These are phyloP conservation scores for Dothideomycetes sp. DNA, from an alignment of 2,329 filamentous ascomycete species.

Conservation along the genomic window DNA sequence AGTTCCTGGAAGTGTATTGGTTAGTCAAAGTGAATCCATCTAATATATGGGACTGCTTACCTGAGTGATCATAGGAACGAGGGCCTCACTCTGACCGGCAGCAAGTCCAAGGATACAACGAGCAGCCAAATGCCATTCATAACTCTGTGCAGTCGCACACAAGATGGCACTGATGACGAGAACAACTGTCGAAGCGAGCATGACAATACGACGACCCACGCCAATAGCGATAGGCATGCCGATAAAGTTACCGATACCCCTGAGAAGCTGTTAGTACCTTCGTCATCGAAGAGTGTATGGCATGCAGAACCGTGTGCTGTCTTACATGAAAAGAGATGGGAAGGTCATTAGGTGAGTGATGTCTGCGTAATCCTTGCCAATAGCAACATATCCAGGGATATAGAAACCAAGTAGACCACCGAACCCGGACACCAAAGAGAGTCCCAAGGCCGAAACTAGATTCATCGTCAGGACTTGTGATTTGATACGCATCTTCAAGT, in stretches of 20 bases:
- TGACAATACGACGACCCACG: slow-evolving; percentile 27
- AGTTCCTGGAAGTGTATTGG: slow-evolving; percentile 21
- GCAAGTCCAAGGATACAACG: slow-evolving; percentile 26
- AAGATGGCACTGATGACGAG: slow-evolving; percentile 22
- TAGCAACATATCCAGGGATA: slow-evolving; percentile 30
- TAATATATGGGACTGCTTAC: slow-evolving; percentile 21
- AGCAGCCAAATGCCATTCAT: slow-evolving; percentile 22
- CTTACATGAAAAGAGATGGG: slow-evolving; percentile 26
- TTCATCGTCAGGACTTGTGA: slow-evolving; percentile 8
- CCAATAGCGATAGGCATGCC: slow-evolving; percentile 29
- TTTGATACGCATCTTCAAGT: slow-evolving; percentile 2
- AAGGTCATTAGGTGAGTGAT: slow-evolving; percentile 23
- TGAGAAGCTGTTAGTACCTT: slow-evolving; percentile 18
- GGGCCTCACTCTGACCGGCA: slow-evolving; percentile 20
- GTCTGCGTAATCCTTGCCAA: slow-evolving; percentile 16
- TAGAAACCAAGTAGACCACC: slow-evolving; percentile 35
- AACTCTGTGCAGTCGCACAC: slow-evolving; percentile 19
- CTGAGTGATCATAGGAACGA: slow-evolving; percentile 29
- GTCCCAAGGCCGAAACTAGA: slow-evolving; percentile 32
- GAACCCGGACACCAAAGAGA: slow-evolving; percentile 34
- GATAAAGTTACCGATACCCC: slow-evolving; percentile 25
- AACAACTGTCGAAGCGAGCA: slow-evolving; percentile 23
- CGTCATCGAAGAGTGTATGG: too few relatives aligned
- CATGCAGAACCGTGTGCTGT: too few relatives aligned
- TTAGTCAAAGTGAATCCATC: slow-evolving; percentile 29